A percentile compares a stretch with the other conserved stretches of the same genome.
These are phyloP conservation scores for Corylus avellana DNA, from an alignment of 306 rosid species.

Conservation along the genomic window DNA sequence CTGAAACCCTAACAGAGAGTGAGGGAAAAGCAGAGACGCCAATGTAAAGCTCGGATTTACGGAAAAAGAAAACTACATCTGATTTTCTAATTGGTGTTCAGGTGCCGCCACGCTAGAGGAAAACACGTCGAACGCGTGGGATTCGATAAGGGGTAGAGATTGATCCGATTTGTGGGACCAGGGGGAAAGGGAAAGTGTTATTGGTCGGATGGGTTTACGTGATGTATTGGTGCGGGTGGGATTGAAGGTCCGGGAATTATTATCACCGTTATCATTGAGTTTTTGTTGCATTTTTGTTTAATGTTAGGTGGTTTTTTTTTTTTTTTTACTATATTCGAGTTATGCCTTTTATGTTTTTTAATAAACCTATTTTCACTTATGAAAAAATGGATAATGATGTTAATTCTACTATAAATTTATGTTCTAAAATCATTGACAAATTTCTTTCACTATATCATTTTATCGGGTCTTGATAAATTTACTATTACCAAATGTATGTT, in stretches of 20 bases:
- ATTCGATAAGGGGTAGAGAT: background rate
- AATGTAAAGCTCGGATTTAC: constrained; percentile 30
- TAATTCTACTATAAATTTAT: too few species aligned
- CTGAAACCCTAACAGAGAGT: constrained; percentile 91
- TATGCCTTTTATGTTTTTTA: too few species aligned
- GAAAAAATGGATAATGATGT: too few species aligned
- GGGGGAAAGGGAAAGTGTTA: background rate
- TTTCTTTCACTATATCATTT: too few species aligned
- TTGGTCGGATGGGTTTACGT: background rate
- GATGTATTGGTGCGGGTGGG: background rate
- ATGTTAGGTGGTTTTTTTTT: too few species aligned
- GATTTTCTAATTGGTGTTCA: background rate
- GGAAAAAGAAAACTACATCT: background rate
- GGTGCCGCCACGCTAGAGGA: background rate
- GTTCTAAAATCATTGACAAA: too few species aligned
- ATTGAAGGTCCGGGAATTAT: background rate
- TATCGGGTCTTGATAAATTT: too few species aligned
- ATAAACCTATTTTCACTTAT: too few species aligned
- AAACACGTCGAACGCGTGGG: background rate
- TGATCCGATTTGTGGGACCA: background rate
- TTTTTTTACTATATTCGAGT: too few species aligned
- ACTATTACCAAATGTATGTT: too few species aligned
- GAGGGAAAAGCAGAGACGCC: constrained; percentile 59
- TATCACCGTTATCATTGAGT: constrained; percentile 1
- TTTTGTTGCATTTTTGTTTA: too few species aligned